Percentiles rank a stretch among this genome's conserved stretches.
These are phyloP conservation scores for Vanrija humicola DNA, from an alignment of 1,284 basidiomycete species.

Conservation along the genomic window DNA sequence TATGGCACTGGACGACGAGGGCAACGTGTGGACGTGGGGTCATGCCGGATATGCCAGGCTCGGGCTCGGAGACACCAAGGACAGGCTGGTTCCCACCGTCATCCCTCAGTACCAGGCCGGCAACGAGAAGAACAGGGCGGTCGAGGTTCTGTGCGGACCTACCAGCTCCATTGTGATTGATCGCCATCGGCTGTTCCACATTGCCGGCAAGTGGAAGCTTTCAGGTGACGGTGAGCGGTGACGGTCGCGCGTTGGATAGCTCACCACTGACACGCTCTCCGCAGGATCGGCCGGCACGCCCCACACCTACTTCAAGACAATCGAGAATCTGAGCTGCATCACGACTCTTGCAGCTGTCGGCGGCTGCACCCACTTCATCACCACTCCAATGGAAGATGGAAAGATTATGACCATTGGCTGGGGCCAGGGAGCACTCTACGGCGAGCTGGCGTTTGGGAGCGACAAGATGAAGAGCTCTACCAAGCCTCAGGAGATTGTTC, in stretches of 20 bases:
- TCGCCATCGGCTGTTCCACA: constrained; percentile 65
- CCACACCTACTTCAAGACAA: constrained; percentile 63
- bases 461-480: constrained; percentile 81
- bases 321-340: constrained; percentile 55
- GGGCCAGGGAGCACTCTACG: constrained; percentile 10
- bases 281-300: constrained; percentile 72
- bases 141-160: constrained; percentile 70
- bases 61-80: constrained; percentile 70
- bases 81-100: constrained; percentile 57
- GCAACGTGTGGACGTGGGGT: constrained; percentile 76
- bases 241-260: not conserved
- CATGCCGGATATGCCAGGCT: constrained; percentile 50
- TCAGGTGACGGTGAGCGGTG: constrained; percentile 71
- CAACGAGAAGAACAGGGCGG: constrained; percentile 62
- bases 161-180: constrained; percentile 79
- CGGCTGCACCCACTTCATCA: constrained; percentile 83
- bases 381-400: constrained; percentile 59
- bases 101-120: constrained; percentile 79
- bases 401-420: constrained; percentile 53
- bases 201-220: constrained; percentile 72
- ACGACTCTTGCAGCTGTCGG: constrained; percentile 59
- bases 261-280: not conserved
- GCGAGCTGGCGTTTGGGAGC: constrained; percentile 69
- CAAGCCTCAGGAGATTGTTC: constrained; percentile 70
- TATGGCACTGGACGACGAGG: constrained; percentile 71